These are phyloP conservation scores for Candida sonorensis DNA, from an alignment of 805 yeast genomes.

Conservation along the genomic window DNA sequence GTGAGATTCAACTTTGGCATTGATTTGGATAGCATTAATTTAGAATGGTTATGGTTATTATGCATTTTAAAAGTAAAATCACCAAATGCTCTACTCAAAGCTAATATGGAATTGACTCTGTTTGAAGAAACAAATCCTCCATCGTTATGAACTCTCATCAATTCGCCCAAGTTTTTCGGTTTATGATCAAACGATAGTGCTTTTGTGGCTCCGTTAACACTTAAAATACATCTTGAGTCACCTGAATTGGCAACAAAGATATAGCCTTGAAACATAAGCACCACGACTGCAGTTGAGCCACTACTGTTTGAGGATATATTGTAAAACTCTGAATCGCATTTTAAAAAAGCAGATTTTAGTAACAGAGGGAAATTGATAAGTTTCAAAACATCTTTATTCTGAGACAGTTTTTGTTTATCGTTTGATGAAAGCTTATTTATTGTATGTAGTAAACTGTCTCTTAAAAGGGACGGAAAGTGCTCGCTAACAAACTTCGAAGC, in stretches of 20 bases:
- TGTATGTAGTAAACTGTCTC: constrained; percentile 10
- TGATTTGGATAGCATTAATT: constrained; percentile 14
- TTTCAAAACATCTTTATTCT: constrained; percentile 10
- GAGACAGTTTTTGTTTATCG: constrained; percentile 8
- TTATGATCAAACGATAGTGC: constrained; percentile 61
- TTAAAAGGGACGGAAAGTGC: constrained; percentile 25
- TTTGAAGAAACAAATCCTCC: constrained; percentile 58
- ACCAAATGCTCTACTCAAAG: constrained; percentile 55
- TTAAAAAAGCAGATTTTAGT: constrained; percentile 37
- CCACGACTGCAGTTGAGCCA: constrained; percentile 49
- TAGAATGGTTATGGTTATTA: constrained; percentile 19
- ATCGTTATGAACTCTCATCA: constrained; percentile 49
- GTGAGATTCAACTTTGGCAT: constrained; percentile 23
- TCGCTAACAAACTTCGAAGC: constrained; percentile 50
- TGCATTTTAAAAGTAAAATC: constrained; percentile 51
- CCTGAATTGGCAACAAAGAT: constrained; percentile 65
- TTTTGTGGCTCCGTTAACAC: constrained; percentile 48
- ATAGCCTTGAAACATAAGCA: constrained; percentile 35
- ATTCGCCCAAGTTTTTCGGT: constrained; percentile 52
- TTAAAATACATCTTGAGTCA: constrained; percentile 62
- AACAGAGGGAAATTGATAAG: constrained; percentile 22
- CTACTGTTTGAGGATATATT: constrained; percentile 31
- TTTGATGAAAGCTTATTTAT: constrained; percentile 13
- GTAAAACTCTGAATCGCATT: constrained; percentile 39
- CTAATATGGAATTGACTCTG: constrained; percentile 53